Percentiles rank a stretch among this genome's conserved stretches.
Evolutionary conservation across 1,284 basidiomycete genomes (phyloP).

Genomic region (Trichosporon ovoides): DNA sequence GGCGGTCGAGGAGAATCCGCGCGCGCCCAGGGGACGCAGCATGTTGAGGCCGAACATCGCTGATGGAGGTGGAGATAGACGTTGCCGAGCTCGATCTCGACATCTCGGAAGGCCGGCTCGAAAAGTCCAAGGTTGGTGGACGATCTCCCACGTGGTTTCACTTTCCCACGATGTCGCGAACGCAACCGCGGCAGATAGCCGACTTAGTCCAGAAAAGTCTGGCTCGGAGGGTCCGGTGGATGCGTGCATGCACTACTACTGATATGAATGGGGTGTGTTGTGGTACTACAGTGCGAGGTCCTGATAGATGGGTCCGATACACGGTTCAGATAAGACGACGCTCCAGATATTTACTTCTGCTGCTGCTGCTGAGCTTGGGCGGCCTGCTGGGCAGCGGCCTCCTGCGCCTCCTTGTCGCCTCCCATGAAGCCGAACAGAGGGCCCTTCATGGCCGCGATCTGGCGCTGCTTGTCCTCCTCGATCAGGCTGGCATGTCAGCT

Average conservation of each 20-base stretch:
- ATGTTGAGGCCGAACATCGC: slow-evolving; percentile 3
- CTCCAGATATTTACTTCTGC: slow-evolving; percentile 1
- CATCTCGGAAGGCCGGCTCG: too few relatives aligned
- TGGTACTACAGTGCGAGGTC: background rate
- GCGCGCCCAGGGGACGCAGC: background rate
- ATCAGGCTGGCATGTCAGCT: slow-evolving; percentile 48
- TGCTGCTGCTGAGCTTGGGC: background rate
- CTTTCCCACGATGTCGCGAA: background rate
- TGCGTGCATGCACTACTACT: slow-evolving; percentile 3
- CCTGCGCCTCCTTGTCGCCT: slow-evolving; percentile 20
- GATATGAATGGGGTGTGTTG: slow-evolving; percentile 2
- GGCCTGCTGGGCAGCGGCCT: slow-evolving; percentile 2
- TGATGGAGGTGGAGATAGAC: background rate
- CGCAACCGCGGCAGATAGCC: too few relatives aligned
- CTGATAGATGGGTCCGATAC: too few relatives aligned
- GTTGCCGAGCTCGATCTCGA: background rate
- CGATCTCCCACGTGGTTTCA: background rate
- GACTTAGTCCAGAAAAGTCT: too few relatives aligned
- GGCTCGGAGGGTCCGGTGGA: too few relatives aligned
- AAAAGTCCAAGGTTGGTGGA: background rate
- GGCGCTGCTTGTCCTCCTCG: slow-evolving; percentile 68
- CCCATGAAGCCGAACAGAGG: slow-evolving; percentile 51
- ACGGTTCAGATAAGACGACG: background rate
- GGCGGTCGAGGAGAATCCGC: slow-evolving; percentile 8
- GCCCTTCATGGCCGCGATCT: slow-evolving; percentile 58